These are phyloP conservation scores for Colletotrichum sp. DNA, from an alignment of 2,329 filamentous ascomycete species.

Conservation along the genomic window DNA sequence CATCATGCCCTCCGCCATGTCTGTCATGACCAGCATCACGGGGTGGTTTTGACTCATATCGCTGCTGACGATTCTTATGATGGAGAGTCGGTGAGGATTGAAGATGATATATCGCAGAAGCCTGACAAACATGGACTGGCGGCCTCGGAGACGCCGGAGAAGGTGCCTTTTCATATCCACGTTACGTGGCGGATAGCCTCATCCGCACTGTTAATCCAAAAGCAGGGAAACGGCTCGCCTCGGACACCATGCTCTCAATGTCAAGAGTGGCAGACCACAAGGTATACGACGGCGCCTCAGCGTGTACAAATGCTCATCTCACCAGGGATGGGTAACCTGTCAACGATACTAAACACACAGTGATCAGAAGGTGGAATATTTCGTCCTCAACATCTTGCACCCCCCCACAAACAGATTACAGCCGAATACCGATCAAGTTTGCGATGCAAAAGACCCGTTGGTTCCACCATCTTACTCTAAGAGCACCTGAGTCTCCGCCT, in stretches of 20 bases:
- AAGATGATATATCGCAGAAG: not conserved
- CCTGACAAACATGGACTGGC: not conserved
- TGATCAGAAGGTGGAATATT: not conserved
- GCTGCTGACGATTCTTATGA: not conserved
- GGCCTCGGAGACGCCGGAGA: not conserved
- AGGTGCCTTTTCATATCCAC: not conserved
- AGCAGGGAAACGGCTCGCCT: not conserved
- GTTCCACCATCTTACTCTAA: not conserved
- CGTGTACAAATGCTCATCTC: not conserved
- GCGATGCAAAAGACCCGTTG: not conserved
- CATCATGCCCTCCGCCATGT: not conserved
- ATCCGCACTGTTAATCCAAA: not conserved
- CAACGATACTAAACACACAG: not conserved
- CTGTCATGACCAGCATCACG: not conserved
- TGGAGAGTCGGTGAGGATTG: not conserved
- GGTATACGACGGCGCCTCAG: not conserved
- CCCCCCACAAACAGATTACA: not conserved
- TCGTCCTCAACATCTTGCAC: not conserved
- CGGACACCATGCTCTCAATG: not conserved
- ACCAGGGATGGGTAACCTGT: not conserved
- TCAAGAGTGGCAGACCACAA: not conserved
- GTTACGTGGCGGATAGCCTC: not conserved
- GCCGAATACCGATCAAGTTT: not conserved
- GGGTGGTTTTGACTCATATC: not conserved
- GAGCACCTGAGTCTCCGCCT: not conserved